Evolutionary conservation across 768 basidiomycete genomes (phyloP).

Genomic region (Grammothele lineata): DNA sequence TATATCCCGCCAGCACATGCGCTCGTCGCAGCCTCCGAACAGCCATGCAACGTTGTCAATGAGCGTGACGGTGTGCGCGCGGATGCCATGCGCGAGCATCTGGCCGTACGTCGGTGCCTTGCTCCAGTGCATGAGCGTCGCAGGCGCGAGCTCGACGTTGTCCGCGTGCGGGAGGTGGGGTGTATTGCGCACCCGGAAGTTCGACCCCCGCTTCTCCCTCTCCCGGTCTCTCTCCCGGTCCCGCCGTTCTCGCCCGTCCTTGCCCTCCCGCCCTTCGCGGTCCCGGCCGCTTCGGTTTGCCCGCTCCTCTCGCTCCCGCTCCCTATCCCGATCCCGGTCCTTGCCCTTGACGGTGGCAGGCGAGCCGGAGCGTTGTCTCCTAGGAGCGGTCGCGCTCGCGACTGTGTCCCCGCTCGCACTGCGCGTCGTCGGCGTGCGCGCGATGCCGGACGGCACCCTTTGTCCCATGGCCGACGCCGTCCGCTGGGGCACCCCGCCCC

Average conservation of each 20-base stretch:
- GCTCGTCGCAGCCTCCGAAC: constrained; percentile 86
- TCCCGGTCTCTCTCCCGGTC: not conserved
- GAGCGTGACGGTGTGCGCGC: constrained; percentile 81
- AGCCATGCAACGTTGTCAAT: constrained; percentile 83
- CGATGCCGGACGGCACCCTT: constrained; percentile 13
- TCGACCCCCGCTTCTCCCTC: constrained; percentile 4
- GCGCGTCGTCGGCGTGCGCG: constrained; percentile 8
- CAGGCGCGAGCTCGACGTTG: constrained; percentile 55
- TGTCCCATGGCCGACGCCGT: constrained; percentile 10
- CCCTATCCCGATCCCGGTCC: constrained; percentile 9
- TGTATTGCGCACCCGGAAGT: constrained; percentile 38
- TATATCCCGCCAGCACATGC: constrained; percentile 67
- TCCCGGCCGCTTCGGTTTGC: too few species aligned
- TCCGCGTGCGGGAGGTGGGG: constrained; percentile 62
- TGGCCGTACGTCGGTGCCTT: constrained; percentile 73
- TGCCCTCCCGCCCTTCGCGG: constrained; percentile 4
- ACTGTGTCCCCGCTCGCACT: constrained; percentile 12
- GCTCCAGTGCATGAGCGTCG: constrained; percentile 84
- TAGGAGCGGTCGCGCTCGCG: constrained; percentile 4
- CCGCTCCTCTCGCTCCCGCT: constrained; percentile 9
- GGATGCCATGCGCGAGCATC: constrained; percentile 62
- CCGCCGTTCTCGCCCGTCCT: too few species aligned
- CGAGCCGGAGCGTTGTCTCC: constrained; percentile 12
- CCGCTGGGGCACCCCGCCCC: constrained; percentile 21
- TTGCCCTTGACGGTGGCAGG: constrained; percentile 13